Evolutionary conservation across 768 basidiomycete genomes (phyloP).

Genomic region (Rhizopogon vesiculosus): DNA sequence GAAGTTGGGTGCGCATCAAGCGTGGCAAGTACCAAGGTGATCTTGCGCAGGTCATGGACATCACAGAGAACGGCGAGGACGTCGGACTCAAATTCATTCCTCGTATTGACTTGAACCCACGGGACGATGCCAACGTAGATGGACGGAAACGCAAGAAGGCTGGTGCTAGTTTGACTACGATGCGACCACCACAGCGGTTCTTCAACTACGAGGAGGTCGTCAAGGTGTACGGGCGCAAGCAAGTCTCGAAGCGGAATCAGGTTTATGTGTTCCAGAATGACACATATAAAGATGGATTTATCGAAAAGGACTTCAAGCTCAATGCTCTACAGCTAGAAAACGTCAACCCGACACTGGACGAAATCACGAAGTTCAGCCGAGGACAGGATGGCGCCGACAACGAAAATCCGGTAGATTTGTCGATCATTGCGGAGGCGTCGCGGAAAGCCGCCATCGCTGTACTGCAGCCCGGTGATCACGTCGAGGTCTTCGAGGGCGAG

Average conservation of each 20-base stretch:
- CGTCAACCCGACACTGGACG: slow-evolving; percentile 93
- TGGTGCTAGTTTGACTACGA: slow-evolving; percentile 40
- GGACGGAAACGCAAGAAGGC: slow-evolving; percentile 78
- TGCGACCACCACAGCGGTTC: slow-evolving; percentile 85
- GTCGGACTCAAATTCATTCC: slow-evolving; percentile 92
- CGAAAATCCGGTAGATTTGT: slow-evolving; percentile 76
- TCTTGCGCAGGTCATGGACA: slow-evolving; percentile 91
- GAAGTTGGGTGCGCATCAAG: slow-evolving; percentile 93
- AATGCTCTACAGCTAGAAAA: slow-evolving; percentile 76
- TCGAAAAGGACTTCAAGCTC: slow-evolving; percentile 93
- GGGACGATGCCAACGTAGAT: slow-evolving; percentile 65
- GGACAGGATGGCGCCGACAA: slow-evolving; percentile 66
- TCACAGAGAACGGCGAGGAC: slow-evolving; percentile 90
- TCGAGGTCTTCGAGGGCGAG: slow-evolving; percentile 97
- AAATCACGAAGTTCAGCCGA: slow-evolving; percentile 87
- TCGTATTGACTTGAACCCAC: slow-evolving; percentile 94
- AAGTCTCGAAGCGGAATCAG: slow-evolving; percentile 69
- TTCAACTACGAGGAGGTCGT: slow-evolving; percentile 93
- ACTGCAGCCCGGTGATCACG: slow-evolving; percentile 95
- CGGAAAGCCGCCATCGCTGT: slow-evolving; percentile 88
- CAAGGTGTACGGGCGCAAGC: slow-evolving; percentile 77
- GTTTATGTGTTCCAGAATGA: slow-evolving; percentile 88
- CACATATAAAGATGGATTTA: slow-evolving; percentile 90
- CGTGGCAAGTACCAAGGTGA: slow-evolving; percentile 94
- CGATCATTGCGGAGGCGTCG: slow-evolving; percentile 89